phyloP scores from a whole-genome alignment of 83 land plant species.

The Thuja plicata region DNA sequence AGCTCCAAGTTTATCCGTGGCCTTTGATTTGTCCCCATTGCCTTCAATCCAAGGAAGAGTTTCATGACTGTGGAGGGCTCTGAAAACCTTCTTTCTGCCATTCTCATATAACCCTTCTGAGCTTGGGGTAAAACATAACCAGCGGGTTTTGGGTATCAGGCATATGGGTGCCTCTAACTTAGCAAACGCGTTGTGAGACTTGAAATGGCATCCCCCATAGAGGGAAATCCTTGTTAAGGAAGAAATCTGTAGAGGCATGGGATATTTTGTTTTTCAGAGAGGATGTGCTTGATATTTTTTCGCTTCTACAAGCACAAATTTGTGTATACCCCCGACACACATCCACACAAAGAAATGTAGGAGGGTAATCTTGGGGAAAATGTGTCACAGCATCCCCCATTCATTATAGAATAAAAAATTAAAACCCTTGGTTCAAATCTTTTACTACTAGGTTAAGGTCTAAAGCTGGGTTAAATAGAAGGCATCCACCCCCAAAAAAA shows the following conservation, averaged over 20 bases:
- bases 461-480: too few relatives aligned
- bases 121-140: not conserved
- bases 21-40: not conserved
- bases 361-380: too few relatives aligned
- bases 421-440: too few relatives aligned
- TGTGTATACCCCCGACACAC: too few relatives aligned
- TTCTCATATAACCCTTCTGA: not conserved
- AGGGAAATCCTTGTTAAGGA: not conserved
- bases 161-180: not conserved
- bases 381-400: too few relatives aligned
- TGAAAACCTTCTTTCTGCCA: not conserved
- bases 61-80: not conserved
- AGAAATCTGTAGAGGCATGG: not conserved
- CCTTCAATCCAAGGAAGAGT: conserved; percentile 15
- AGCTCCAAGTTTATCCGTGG: conserved; percentile 1
- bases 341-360: too few relatives aligned
- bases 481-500: too few relatives aligned
- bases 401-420: too few relatives aligned
- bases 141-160: not conserved
- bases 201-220: not conserved
- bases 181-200: not conserved
- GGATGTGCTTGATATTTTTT: not conserved
- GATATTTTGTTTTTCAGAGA: not conserved
- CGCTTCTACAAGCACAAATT: not conserved
- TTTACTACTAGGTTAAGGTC: too few relatives aligned